Base-by-base conservation (phyloP, 2,329 filamentous ascomycete species). In the Penicillium frequentans region DNA sequence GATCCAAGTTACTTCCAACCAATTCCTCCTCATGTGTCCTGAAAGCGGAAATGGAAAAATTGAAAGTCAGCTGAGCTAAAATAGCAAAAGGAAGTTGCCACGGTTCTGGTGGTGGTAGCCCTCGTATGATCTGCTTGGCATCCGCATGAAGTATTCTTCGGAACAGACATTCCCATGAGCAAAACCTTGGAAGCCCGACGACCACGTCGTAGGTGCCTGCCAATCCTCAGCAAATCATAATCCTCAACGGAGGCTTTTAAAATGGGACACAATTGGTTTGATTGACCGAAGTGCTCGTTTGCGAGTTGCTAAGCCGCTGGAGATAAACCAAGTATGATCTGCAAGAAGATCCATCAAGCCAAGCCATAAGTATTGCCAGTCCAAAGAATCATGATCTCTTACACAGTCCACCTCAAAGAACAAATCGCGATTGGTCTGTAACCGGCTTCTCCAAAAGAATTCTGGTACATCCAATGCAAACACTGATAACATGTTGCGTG, bases 391-490 rank as follows among this genome's bases (percentile, higher is more conserved):
- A 31, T 14, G 16, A 4, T 49, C 16, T 19, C 19, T 45, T 5
- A 37, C 19, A 26, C 13, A n/a, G 35, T 57, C 23, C 19, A 55
- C 9, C 48, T 55, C 55, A 16, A 56, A 48, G 16, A 56, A 56
- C 11, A 49, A 43, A 27, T 26, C 11, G n/a, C 27, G 46, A 14
- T 49, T 27, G 3, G 5, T 16, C 19, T 52, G 33, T 11, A 60
- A 37, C 7, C 57, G 29, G 13, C 29, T 44, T 55, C 29, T 11
- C 55, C 52, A 57, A 37, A 60, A 57, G 21, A 23, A 52, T 21
- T 46, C 29, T 13, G 51, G 57, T 7, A 59, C 29, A n/a, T 52
- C 14, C 54, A 33, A 59, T 10, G 19, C 23, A 29, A 59, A 56
- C n/a, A 37, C 43, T 1, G 27, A 54, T 4, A 56, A 51, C 33